Percentiles rank a stretch among this genome's conserved stretches.
These are phyloP conservation scores for Neoarthrinium moseri DNA, from an alignment of 2,329 filamentous ascomycete species.

Conservation along the genomic window DNA sequence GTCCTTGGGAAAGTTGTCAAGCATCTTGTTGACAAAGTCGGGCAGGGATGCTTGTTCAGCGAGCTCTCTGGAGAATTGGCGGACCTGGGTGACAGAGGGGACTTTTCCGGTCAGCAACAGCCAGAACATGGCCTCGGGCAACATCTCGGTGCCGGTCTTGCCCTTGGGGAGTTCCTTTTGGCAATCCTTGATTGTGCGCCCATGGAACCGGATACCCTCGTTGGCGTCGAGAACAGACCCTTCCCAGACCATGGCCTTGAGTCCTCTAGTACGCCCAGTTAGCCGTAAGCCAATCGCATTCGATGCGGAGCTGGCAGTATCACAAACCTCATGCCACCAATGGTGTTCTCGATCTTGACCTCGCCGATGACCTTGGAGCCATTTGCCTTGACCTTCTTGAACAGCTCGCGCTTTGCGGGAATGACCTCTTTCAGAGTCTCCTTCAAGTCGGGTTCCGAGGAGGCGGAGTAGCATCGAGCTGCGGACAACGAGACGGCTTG, in stretches of 20 bases:
- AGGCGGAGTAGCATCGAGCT: constrained; percentile 65
- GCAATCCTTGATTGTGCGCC: constrained; percentile 97
- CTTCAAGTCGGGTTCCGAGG: constrained; percentile 86
- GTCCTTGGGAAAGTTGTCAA: constrained; percentile 84
- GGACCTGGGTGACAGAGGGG: constrained; percentile 78
- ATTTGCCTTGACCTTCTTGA: constrained; percentile 91
- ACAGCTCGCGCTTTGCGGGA: constrained; percentile 86
- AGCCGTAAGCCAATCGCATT: too few relatives aligned
- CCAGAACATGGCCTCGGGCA: constrained; percentile 99
- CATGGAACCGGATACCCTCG: constrained; percentile 97
- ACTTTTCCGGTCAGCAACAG: constrained; percentile 91
- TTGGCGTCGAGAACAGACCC: constrained; percentile 95
- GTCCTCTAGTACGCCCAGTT: constrained; percentile 56
- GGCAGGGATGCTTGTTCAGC: constrained; percentile 85
- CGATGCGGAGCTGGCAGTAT: not conserved
- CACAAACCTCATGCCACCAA: constrained; percentile 81
- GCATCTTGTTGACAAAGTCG: constrained; percentile 79
- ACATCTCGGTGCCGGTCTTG: constrained; percentile 89
- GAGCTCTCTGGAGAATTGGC: constrained; percentile 78
- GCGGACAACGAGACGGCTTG: constrained; percentile 27
- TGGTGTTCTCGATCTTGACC: constrained; percentile 88
- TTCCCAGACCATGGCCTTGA: constrained; percentile 99
- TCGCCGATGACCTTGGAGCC: constrained; percentile 82
- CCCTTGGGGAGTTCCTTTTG: constrained; percentile 93
- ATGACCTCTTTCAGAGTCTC: constrained; percentile 79